Base-by-base conservation (phyloP, 2,329 filamentous ascomycete species). In the Alternaria atra region DNA sequence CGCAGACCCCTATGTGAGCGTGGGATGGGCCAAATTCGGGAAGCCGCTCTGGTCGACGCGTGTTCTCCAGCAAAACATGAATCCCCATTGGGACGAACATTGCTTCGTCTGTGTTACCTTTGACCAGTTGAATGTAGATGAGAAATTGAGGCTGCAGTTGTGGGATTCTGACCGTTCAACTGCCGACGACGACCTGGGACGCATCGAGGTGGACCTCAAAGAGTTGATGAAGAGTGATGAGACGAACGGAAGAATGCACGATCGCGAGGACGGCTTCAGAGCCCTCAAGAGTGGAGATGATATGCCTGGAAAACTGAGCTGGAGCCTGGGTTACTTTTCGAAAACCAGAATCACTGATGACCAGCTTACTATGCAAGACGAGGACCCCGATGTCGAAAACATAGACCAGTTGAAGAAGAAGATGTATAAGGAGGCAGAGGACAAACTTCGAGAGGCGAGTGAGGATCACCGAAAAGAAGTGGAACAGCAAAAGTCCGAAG, bases 21-120 rank as follows among this genome's bases (percentile, higher is more conserved):
- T 92, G 7, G 89, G 87, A 1, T 93, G 90, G 90, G 90, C 89
- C 23, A 93, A 93, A 72, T 92, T 92, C 72, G 90, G 90, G 53
- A 91, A 90, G 69, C 87, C 87, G 50, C 82, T 90, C 59, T 89
- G 80, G 72, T 89, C 84, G 53, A 92, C 90, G 0, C 84, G 90
- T 50, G 84, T 93, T 42, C 83, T 92, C 23, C 76, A 84, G 39
- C 82, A 84, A 1, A 88, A 91, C 47, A 89, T 91, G 81, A 81
- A 90, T 30, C 91, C 91, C 0, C 82, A 81, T 46, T 93, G 90
- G 90, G 83, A 91, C 34, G 91, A 93, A 74, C 90, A 87, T 51
- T 86, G 86, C 23, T 90, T 86, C 59, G 79, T 93, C n/a, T 80
- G 91, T 1, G 89, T 93, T 1, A 89, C 89, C 0, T 84, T 88